phyloP scores from a whole-genome alignment of 108 stramenopile species.

The Conticribra weissflogii region DNA sequence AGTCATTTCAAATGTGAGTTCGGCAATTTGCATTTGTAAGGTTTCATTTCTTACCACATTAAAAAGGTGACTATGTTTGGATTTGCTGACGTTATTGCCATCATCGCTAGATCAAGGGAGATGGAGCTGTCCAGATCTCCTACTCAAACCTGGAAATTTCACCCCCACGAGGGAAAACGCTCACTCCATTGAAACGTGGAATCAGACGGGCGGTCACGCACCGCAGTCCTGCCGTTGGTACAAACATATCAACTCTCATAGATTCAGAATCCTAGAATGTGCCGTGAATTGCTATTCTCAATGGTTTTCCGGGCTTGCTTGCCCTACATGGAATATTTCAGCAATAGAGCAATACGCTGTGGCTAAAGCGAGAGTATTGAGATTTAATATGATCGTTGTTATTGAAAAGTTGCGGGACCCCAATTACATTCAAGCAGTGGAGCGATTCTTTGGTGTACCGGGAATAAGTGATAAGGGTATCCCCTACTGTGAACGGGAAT shows the following conservation, averaged over 20 bases:
- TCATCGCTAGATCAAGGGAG: conserved; percentile 27
- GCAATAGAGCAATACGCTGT: conserved; percentile 18
- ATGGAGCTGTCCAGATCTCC: conserved; percentile 30
- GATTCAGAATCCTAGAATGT: conserved; percentile 20
- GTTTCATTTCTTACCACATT: neutral
- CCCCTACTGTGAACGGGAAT: conserved; percentile 29
- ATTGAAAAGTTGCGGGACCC: conserved; percentile 24
- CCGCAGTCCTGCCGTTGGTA: neutral
- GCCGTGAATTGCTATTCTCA: conserved; percentile 28
- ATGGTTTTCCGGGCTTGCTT: conserved; percentile 28
- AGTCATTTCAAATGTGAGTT: conserved; percentile 48
- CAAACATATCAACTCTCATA: neutral
- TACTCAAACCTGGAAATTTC: conserved; percentile 6
- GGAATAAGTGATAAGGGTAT: conserved; percentile 1
- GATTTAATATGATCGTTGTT: conserved; percentile 32
- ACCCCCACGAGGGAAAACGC: conserved; percentile 22
- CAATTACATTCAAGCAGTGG: conserved; percentile 18
- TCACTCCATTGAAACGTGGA: conserved; percentile 16
- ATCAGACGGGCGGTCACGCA: conserved; percentile 2
- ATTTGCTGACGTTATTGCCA: neutral
- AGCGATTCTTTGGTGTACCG: conserved; percentile 31
- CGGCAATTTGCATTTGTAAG: neutral
- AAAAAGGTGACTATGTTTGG: neutral
- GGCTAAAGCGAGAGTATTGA: conserved; percentile 25
- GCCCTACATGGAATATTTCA: conserved; percentile 16